phyloP scores from a whole-genome alignment of 495 filamentous ascomycete genomes.

The Hypoxylon lienhwacheense region DNA sequence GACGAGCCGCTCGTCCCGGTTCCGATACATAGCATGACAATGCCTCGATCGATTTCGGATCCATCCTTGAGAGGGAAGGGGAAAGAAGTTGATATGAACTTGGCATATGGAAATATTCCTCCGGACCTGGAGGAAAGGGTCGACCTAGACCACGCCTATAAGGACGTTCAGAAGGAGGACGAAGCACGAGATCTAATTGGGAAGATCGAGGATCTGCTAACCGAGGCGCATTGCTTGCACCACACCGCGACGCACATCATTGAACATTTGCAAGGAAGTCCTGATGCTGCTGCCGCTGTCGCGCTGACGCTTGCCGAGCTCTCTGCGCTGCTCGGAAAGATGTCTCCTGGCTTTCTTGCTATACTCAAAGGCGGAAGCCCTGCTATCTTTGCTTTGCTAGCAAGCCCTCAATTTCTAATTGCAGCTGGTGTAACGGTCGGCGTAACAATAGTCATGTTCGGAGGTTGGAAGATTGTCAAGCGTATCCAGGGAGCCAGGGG shows the following conservation, averaged over 20 bases:
- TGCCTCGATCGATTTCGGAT: slow-evolving; percentile 47
- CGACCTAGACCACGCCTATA: slow-evolving; percentile 44
- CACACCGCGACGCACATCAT: slow-evolving; percentile 83
- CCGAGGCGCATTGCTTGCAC: slow-evolving; percentile 86
- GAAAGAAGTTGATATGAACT: slow-evolving; percentile 77
- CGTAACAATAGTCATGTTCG: slow-evolving; percentile 89
- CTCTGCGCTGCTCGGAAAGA: slow-evolving; percentile 75
- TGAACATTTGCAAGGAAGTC: slow-evolving; percentile 82
- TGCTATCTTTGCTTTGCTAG: slow-evolving; percentile 81
- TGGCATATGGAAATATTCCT: slow-evolving; percentile 78
- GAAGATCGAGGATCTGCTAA: slow-evolving; percentile 69
- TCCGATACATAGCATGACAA: slow-evolving; percentile 33
- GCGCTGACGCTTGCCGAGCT: slow-evolving; percentile 92
- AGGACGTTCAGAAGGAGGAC: slow-evolving; percentile 42
- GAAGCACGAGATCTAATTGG: slow-evolving; percentile 66
- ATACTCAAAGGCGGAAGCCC: slow-evolving; percentile 78
- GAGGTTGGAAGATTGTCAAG: slow-evolving; percentile 96
- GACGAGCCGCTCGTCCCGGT: slow-evolving; percentile 19
- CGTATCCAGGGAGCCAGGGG: slow-evolving; percentile 57
- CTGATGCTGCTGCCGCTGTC: slow-evolving; percentile 92
- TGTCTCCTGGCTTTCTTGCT: slow-evolving; percentile 77
- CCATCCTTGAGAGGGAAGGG: slow-evolving; percentile 45
- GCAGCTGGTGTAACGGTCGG: slow-evolving; percentile 86
- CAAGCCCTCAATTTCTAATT: slow-evolving; percentile 89
- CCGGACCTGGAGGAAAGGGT: slow-evolving; percentile 52